Base-by-base conservation (phyloP, 176 grass and related monocot species). In the Chrysopogon serrulatus region DNA sequence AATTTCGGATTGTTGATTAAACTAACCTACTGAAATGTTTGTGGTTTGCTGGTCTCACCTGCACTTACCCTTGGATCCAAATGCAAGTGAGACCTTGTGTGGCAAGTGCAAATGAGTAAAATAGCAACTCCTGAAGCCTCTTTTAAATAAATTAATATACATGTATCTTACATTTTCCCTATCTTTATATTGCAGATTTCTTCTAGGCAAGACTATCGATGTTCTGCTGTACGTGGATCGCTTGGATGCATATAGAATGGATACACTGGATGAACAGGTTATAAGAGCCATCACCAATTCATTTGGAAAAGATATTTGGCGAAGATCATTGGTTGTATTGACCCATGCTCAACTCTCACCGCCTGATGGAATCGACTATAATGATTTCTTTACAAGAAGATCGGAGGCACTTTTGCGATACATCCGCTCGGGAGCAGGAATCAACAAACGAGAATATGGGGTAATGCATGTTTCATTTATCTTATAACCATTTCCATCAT, bases 171-270 rank as follows among this genome's bases (percentile, higher is more conserved):
- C 15, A 84, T 73, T 31, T 66, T n/a, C n/a, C n/a, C n/a, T 81
- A 17, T 69, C 37, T 7, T 66, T 19, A 31, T 56, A 71, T 85
- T 54, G 17, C 78, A 96, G 97, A 80, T 99, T 96, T 92, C 89
- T 99, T 76, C 90, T 99, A 74, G 92, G 93, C 65, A 99, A 96
- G 81, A 99, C 93, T 71, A 94, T 96, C 48, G 93, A 99, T 83
- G 88, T 98, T 77, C 96, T 98, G 74, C 82, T 98, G 33, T 98
- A 93, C 31, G 91, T 98, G 39, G 96, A 98, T 63, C 89, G 93
- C 51, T 88, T 98, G 82, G 96, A 98, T 90, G 87, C 91, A 28
- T 98, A 98, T 74, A 89, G 93, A 82, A 90, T 98, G 86, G 93
- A 98, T 79, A 90, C 73, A 19, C 67, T 95, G 73, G 96, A 98